Base-by-base conservation (phyloP, 176 grass and related monocot genomes). In the Tillandsia leiboldiana region DNA sequence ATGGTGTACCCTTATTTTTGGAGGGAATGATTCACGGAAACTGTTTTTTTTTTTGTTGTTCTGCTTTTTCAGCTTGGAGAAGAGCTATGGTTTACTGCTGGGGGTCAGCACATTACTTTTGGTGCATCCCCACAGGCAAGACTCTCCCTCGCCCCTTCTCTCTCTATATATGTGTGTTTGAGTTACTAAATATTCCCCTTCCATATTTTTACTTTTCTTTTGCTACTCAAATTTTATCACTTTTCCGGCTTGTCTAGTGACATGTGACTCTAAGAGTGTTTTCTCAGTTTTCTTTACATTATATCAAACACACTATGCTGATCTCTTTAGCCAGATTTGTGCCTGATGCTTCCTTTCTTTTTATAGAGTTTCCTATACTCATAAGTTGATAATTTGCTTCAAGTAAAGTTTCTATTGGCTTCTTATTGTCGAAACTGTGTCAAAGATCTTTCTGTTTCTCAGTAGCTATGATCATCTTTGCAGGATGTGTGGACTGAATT, bases 401-500 rank as follows among this genome's bases (percentile, higher is more conserved):
- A 7, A 42, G 33, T 42, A 42, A 42, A 42, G 4, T 42, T 42
- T 42, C 33, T 42, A 42, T 42, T 42, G 33, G 33, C 20, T 62
- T 62, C 61, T 62, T 24, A 1, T 74, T 49, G 48, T n/a, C 0
- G 13, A 4, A 23, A 26, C 1, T 63, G 0, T 50, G 3, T 5
- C 8, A 54, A 12, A 50, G 26, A 54, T 17, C 6, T 20, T 63
- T 71, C 63, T 51, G 53, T 80, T 72, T 77, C 70, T 80, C 52
- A 63, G 14, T 50, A 54, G 51, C 42, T 69, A 77, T 48, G 24
- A 66, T 42, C 68, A 74, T 68, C 26, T 50, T 85, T 84, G 53
- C 61, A 99, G 94, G 94, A 99, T 76, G 57, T 99, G 15, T 99
- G 94, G 94, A 90, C 89, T 49, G 89, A 93, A 12, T 75, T 99